Evolutionary conservation across 208 protist genomes (phyloP).

Genomic region (Kentomonas sorsogonicus): DNA sequence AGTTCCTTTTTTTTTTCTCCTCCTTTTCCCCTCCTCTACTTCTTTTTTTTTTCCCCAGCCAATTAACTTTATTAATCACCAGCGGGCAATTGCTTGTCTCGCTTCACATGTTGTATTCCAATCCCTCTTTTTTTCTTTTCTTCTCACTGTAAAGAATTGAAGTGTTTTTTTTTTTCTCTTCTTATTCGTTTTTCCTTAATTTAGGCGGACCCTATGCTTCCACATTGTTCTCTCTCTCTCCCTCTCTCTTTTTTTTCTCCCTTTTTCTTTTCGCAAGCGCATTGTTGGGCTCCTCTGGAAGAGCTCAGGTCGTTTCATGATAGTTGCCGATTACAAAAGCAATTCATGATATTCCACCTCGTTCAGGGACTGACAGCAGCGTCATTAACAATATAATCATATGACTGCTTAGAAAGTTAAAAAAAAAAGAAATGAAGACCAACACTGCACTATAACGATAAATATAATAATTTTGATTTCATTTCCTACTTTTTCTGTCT

Average conservation of each 20-base stretch:
- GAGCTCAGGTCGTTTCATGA: neutral
- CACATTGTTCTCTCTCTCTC: constrained; percentile 3
- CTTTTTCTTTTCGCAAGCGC: neutral
- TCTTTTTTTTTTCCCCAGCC: neutral
- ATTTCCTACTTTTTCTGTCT: neutral
- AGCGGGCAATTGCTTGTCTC: too few species aligned
- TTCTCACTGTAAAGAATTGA: neutral
- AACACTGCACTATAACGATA: neutral
- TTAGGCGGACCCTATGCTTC: neutral
- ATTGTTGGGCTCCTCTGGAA: neutral
- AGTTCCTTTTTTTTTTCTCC: neutral
- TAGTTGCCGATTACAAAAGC: too few species aligned
- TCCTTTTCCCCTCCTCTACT: neutral
- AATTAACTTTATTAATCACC: neutral
- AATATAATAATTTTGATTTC: neutral
- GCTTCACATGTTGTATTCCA: neutral
- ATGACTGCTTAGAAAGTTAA: neutral
- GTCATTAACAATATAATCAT: neutral
- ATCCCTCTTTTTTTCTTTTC: constrained; percentile 6
- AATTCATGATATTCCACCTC: too few species aligned
- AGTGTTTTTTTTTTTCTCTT: neutral
- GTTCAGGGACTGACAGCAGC: too few species aligned
- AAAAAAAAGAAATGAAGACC: neutral
- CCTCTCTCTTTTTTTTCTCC: constrained; percentile 1
- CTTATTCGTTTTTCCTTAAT: neutral